A percentile compares a stretch with the other conserved stretches of the same genome.
phyloP scores from a whole-genome alignment of 164 flowering plant genomes.

The Annona cherimola region DNA sequence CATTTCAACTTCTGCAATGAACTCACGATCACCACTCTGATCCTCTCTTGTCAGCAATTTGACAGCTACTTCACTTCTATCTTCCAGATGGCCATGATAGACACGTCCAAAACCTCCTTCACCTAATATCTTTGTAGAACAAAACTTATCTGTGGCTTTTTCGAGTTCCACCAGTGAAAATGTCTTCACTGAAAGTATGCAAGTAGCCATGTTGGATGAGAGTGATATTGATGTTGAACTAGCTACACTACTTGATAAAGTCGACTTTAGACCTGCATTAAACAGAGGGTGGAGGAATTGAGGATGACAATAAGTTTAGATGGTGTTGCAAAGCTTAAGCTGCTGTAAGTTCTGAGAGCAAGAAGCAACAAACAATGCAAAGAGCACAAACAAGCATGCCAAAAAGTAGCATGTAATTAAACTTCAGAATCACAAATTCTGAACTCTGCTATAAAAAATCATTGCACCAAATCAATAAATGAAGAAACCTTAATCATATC shows the following conservation, averaged over 20 bases:
- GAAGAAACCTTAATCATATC: not conserved
- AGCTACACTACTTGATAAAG: slow-evolving; percentile 55
- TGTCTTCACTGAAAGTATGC: slow-evolving; percentile 72
- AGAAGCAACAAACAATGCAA: not conserved
- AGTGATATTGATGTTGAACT: slow-evolving; percentile 75
- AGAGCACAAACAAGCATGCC: not conserved
- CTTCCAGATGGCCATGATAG: slow-evolving; percentile 66
- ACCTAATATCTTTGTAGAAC: slow-evolving; percentile 64
- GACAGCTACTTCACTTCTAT: slow-evolving; percentile 74
- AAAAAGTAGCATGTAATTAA: not conserved
- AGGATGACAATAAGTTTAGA: not conserved
- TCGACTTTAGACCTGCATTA: slow-evolving; percentile 61
- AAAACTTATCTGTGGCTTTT: slow-evolving; percentile 82
- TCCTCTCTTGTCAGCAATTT: slow-evolving; percentile 74
- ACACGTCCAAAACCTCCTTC: slow-evolving; percentile 98
- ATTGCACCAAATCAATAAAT: not conserved
- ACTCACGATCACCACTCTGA: slow-evolving; percentile 82
- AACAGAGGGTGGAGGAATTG: not conserved
- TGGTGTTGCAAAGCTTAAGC: not conserved
- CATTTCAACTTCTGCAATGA: slow-evolving; percentile 95
- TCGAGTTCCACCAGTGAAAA: slow-evolving; percentile 71
- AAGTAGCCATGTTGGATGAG: slow-evolving; percentile 64
- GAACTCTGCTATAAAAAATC: not conserved
- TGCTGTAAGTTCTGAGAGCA: not conserved
- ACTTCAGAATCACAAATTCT: not conserved